These are phyloP conservation scores for Funneliformis geosporum DNA, from an alignment of 192 early-diverging fungal species.

Conservation along the genomic window DNA sequence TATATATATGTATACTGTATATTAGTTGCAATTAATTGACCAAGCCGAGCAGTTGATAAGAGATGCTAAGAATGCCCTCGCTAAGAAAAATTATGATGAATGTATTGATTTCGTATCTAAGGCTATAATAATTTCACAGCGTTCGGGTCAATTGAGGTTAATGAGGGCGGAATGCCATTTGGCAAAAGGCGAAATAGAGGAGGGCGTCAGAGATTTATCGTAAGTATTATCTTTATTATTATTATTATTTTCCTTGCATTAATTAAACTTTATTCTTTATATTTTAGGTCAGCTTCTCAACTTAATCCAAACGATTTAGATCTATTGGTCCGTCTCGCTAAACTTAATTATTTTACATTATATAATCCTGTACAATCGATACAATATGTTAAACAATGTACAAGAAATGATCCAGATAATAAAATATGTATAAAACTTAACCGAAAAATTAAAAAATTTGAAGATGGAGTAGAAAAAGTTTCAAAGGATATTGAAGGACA, in stretches of 20 bases:
- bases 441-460: conserved; percentile 68
- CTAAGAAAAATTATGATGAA: conserved; percentile 51
- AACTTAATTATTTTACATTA: conserved; percentile 68
- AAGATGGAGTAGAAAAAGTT: conserved; percentile 68
- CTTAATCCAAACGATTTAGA: conserved; percentile 68
- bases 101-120: conserved; percentile 52
- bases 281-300: conserved; percentile 67
- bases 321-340: conserved; percentile 63
- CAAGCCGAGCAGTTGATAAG: conserved; percentile 45
- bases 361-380: conserved; percentile 74
- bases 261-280: background rate
- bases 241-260: background rate
- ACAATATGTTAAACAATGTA: conserved; percentile 77
- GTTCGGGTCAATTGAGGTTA: conserved; percentile 57
- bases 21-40: conserved; percentile 43
- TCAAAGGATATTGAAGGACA: conserved; percentile 53
- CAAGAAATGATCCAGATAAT: conserved; percentile 90
- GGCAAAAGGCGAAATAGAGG: conserved; percentile 73
- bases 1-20: conserved; percentile 5
- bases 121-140: conserved; percentile 59
- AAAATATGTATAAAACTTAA: conserved; percentile 82
- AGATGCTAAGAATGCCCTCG: conserved; percentile 45
- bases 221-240: conserved; percentile 34
- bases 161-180: conserved; percentile 76
- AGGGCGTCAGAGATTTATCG: conserved; percentile 78